phyloP scores from a whole-genome alignment of 805 yeast genomes.

The Myxozyma melibiosi region DNA sequence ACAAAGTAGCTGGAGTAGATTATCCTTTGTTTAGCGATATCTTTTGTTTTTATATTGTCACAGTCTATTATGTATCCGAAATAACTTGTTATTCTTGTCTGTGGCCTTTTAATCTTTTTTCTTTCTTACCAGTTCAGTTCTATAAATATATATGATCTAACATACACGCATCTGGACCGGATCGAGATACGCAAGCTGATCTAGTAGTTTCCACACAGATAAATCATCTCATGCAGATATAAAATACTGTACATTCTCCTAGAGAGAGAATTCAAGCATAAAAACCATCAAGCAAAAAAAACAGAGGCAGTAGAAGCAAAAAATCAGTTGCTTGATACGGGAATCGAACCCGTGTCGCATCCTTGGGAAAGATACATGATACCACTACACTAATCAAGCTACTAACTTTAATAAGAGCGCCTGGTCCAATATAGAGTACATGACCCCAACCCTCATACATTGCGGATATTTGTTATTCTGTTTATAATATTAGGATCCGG shows the following conservation, averaged over 20 bases:
- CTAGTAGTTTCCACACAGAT: not conserved
- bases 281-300: not conserved
- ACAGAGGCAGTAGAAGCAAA: not conserved
- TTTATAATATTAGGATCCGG: too few species aligned
- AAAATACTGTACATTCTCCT: not conserved
- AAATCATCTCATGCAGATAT: not conserved
- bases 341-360: conserved; percentile 33
- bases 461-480: not conserved
- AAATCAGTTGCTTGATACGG: conserved; percentile 25
- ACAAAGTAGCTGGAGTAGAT: not conserved
- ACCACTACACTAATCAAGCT: conserved; percentile 33
- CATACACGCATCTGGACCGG: too few species aligned
- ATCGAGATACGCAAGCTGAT: not conserved
- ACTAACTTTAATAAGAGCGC: too few species aligned
- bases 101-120: too few species aligned
- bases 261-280: not conserved
- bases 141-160: not conserved
- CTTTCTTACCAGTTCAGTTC: not conserved
- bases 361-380: conserved; percentile 32
- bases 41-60: not conserved
- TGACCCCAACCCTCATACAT: not conserved
- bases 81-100: not conserved
- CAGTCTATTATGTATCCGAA: not conserved
- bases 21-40: not conserved
- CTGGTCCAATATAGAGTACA: not conserved